Evolutionary conservation across 352 stramenopile species (phyloP), one percentile per base, ranked within the genome.

Genomic region (Phytophthora pini): DNA sequence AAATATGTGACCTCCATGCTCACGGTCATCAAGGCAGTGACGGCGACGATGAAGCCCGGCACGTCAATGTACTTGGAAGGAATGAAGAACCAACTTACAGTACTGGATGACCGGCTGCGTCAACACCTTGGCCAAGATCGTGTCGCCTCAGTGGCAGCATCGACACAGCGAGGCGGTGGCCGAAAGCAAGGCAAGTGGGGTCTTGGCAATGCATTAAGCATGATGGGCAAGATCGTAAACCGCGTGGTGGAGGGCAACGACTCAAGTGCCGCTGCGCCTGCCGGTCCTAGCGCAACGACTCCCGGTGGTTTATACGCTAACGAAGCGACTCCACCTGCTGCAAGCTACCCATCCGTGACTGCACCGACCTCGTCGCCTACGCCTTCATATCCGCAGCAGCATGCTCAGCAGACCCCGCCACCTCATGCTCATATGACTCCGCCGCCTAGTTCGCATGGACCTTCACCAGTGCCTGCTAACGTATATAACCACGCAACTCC

Each of bases 1-100:
- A 93, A 92, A 68, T 96, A 96, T 55, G 87, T 96, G 53, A 90
- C 82, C 48, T 82, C 87, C 13, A 96, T 96, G 88, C 66, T 94
- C 15, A 80, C 70, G n/a, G 74, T 90, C 17, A 84, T 96, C 41
- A 84, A 88, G 40, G 69, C 70, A 5, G 79, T 92, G 62, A 93
- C 73, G 15, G 73, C 83, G 29, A 95, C 74, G 4, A 94, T 89
- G 84, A 94, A 94, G 63, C 87, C 82, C 11, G 88, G 82, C 13
- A 82, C 81, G 22, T 96, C 88, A 1, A 89, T 93, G 82, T 95
- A 96, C 61, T 56, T 96, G 24, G 88, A 96, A 62, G 88, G 84
- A 20, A 91, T 96, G 82, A 84, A 94, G 66, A 94, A 91, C 66
- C 88, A 96, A 47, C 68, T 96, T 11, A 88, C 87, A 17, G 87